Conservation (phyloP, 2,329 filamentous ascomycete species). For the Parasarocladium wereldwijsianum region DNA sequence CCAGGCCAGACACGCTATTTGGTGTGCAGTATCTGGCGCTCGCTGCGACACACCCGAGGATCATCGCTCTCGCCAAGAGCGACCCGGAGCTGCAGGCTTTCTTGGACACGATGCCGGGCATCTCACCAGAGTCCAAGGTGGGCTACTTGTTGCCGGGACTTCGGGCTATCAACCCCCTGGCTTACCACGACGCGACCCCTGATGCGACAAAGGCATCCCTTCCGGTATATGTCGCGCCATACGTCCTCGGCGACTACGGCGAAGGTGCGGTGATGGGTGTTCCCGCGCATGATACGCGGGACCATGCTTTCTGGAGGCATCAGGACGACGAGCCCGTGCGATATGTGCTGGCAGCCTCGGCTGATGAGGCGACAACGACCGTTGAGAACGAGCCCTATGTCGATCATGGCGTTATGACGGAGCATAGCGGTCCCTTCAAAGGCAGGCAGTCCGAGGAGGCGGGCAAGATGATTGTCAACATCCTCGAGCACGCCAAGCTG, state of each 20-base stretch:
- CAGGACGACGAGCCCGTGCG: conserved; percentile 43
- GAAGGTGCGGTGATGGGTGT: conserved; percentile 88
- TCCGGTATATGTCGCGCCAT: conserved; percentile 70
- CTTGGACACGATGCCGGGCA: conserved; percentile 43
- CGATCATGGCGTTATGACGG: conserved; percentile 52
- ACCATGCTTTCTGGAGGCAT: conserved; percentile 72
- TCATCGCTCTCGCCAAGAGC: conserved; percentile 40
- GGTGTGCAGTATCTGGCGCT: conserved; percentile 77
- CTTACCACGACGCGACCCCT: conserved; percentile 34
- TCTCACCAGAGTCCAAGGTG: conserved; percentile 41
- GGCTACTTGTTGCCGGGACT: conserved; percentile 54
- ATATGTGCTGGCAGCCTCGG: conserved; percentile 42
- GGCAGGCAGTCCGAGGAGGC: conserved; percentile 50
- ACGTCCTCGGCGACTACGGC: conserved; percentile 74
- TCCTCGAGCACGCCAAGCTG: conserved; percentile 38
- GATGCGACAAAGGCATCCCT: conserved; percentile 40
- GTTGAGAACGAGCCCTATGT: conserved; percentile 40
- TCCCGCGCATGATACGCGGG: conserved; percentile 67
- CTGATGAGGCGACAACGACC: conserved; percentile 29
- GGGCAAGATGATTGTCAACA: conserved; percentile 41
- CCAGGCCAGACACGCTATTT: conserved; percentile 72
- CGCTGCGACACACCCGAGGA: conserved; percentile 57
- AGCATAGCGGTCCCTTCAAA: conserved; percentile 48
- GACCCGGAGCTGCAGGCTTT: conserved; percentile 53
- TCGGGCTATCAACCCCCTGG: conserved; percentile 50